Evolutionary conservation across 805 yeast genomes (phyloP), one percentile per base, ranked within the genome.

Genomic region (Candida dendrica): DNA sequence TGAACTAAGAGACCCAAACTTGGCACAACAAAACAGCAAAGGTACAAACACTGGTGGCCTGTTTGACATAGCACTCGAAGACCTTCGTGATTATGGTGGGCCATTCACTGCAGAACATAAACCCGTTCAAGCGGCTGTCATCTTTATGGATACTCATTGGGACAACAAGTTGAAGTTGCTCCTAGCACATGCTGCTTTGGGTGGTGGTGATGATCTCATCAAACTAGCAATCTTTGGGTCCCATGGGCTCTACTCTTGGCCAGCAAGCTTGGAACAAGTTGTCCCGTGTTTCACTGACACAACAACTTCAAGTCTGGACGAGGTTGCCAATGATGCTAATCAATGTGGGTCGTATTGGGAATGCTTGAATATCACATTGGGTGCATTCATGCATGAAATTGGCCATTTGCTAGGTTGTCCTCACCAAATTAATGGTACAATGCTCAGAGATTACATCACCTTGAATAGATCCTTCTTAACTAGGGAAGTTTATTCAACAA

Each of bases 301-400:
- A n/a, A 83, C 93, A 0, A 71, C 57, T 14, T 68, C 84, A 8
- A 74, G 79, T 42, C 74, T 69, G 1, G 58, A 58, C 2, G 85
- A 84, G 45, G 96, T 91, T n/a, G 96, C 95, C 10, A 89, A 93
- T 60, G 98, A 93, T 60, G 70, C 82, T 49, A 75, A 78, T 52
- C 84, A 90, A 56, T 84, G 95, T 59, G 84, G 93, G 0, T 74
- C 95, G 1, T 74, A 82, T 42, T 93, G 96, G 96, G 97, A 91
- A 61, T 84, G 95, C 53, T 63, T 84, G 36, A 83, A 84, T 45
- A 74, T 91, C 31, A 86, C 96, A 1, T 58, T 86, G 52, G 98
- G 98, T 36, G 97, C 98, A 0, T 90, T 89, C 52, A 72, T 90
- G 83, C 98, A 91, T 61, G 98, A 91, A 58, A 82, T 91, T 40